Base-by-base conservation (phyloP, 2,329 filamentous ascomycete species). In the Venturia asperata region DNA sequence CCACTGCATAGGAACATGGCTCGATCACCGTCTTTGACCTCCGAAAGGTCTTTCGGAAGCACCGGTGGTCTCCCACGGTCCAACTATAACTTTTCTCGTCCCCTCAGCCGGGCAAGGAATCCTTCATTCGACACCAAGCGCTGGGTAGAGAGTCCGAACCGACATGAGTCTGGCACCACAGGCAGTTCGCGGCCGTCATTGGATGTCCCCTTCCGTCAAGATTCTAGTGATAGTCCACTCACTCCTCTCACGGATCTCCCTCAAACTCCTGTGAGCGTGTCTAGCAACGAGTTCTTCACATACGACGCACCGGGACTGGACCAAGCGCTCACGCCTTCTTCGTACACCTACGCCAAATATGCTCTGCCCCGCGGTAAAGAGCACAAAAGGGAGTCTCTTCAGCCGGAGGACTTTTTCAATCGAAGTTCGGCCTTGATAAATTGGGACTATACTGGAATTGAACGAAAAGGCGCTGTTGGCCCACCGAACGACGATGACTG, bases 71-170 rank as follows among this genome's bases (percentile, higher is more conserved):
- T 92, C 43, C 85, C 87, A 15, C 84, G 88, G 19, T 89, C 91
- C 0, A 86, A 89, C 0, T 93, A 95, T 77, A 97, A 99, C 76
- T 97, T 97, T 75, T 97, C 94, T 0, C 85, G 94, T 55, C 94
- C 94, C 0, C 78, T 96, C 67, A 97, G 93, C 75, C 83, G 88
- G 72, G 84, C 86, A 67, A 86, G 85, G 67, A 86, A 83, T 15
- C 84, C 85, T 19, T 75, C 74, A 6, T 64, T 74, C 19, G 77
- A 79, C 74, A 74, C 61, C 75, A 79, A 42, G 73, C 70, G 55
- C 69, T 71, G 52, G 72, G 71, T 41, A 72, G 70, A 27, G 52
- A 68, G 47, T 21, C 58, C 70, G n/a, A 71, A 70, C 5, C 74
- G 77, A 47, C 77, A 79, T 68, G 72, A 76, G 62, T 78, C 77